These are phyloP conservation scores for Hypholoma fasciculare DNA, from an alignment of 768 basidiomycete species.

Conservation along the genomic window DNA sequence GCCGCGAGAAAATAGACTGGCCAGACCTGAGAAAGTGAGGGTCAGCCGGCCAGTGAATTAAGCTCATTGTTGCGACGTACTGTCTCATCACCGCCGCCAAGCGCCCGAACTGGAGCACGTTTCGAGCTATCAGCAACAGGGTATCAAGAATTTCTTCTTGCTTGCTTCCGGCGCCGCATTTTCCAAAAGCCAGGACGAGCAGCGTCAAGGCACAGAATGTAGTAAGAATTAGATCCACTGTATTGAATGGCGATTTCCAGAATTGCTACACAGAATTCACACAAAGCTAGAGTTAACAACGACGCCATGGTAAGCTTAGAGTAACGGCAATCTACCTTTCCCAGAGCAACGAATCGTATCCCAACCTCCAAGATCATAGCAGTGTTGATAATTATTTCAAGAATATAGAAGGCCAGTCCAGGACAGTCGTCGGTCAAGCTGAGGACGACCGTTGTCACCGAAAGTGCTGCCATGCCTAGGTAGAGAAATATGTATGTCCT, in stretches of 20 bases:
- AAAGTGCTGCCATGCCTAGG: slow-evolving; percentile 85
- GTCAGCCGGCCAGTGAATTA: neutral
- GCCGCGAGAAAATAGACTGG: slow-evolving; percentile 84
- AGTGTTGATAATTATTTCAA: slow-evolving; percentile 86
- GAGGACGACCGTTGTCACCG: slow-evolving; percentile 82
- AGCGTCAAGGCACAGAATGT: slow-evolving; percentile 88
- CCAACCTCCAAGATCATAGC: slow-evolving; percentile 94
- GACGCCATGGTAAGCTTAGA: neutral
- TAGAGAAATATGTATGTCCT: slow-evolving; percentile 86
- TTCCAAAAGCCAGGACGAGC: slow-evolving; percentile 84
- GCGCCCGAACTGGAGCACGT: slow-evolving; percentile 89
- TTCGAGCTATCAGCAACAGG: slow-evolving; percentile 86
- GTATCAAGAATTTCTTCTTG: slow-evolving; percentile 96
- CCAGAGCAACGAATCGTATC: slow-evolving; percentile 91
- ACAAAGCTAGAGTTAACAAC: neutral
- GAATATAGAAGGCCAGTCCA: slow-evolving; percentile 81
- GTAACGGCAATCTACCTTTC: slow-evolving; percentile 60
- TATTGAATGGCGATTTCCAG: slow-evolving; percentile 92
- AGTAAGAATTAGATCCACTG: slow-evolving; percentile 87
- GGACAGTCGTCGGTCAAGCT: slow-evolving; percentile 86
- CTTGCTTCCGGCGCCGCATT: slow-evolving; percentile 79
- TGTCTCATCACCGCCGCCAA: slow-evolving; percentile 93
- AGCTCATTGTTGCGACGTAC: slow-evolving; percentile 46
- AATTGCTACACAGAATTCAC: slow-evolving; percentile 67
- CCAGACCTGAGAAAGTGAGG: slow-evolving; percentile 57